Evolutionary conservation across 106 monocot species (phyloP), one percentile per base, ranked within the genome.

Genomic region (Apostasia shenzhenica): DNA sequence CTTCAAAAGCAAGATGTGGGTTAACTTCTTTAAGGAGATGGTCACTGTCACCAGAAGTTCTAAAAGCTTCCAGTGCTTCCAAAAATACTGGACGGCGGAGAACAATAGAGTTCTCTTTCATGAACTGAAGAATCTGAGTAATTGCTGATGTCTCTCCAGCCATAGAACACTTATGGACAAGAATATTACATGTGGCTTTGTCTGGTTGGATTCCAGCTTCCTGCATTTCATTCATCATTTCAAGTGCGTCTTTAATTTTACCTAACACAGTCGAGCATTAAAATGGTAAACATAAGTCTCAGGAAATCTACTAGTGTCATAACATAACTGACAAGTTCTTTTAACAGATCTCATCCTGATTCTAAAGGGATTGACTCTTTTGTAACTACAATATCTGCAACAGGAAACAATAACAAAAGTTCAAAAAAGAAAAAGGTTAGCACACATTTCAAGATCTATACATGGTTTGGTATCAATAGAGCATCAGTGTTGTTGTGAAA

Each of bases 181-280:
- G 67, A 78, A 87, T 90, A 74, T 94, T 90, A 72, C 94, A 94
- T 70, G 84, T 59, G 64, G 90, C 90, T 81, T 94, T 94, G 63
- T 90, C 94, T 45, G 87, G 94, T 64, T 70, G 60, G 41, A 90
- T 49, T 55, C 83, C 84, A 13, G 87, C 78, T 70, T 87, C 87
- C 77, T 82, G 80, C 94, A 94, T 90, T 67, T 80, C 48, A 13
- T 37, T 71, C 84, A 86, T 78, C 56, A 94, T 77, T 46, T 87
- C 78, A 48, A 90, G 66, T 48, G 75, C 85, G 66, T 86, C 86
- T 54, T 80, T 59, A 79, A 94, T 87, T 54, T 82, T 82, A 69
- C 94, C 94, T 94, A 72, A 69, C n/a, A 48, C 8, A 40, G 12
- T 65, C 43, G 48, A 65, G 7, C 12, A 49, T 65, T 48, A 6